Conservation (phyloP, 2,329 filamentous ascomycete species). For the Microcyclosporella mali region DNA sequence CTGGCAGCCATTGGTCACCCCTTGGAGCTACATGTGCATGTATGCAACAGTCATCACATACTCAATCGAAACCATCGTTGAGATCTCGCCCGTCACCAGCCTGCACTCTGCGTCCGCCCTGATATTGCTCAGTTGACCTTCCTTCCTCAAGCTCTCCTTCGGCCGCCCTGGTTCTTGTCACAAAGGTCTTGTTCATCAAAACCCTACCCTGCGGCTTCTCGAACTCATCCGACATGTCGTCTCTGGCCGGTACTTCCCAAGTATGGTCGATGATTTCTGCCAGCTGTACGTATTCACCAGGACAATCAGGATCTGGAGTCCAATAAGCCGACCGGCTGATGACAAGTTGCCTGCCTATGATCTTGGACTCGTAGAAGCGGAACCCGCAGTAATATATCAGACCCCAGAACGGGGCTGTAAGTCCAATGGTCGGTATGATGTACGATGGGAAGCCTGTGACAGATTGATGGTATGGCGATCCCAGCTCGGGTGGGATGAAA, state of each 20-base stretch:
- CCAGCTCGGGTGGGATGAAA: constrained; percentile 16
- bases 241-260: constrained; percentile 14
- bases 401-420: constrained; percentile 19
- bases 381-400: constrained; percentile 19
- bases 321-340: constrained; percentile 18
- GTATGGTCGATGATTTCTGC: constrained; percentile 20
- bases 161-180: no score
- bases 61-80: no score
- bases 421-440: constrained; percentile 20
- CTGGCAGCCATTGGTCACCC: no score
- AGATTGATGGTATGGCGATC: constrained; percentile 16
- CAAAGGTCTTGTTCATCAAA: no score
- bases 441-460: constrained; percentile 18
- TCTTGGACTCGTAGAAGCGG: constrained; percentile 12
- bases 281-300: constrained; percentile 17
- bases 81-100: no score
- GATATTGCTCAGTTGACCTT: no score
- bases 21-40: no score
- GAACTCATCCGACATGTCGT: constrained; percentile 12
- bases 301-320: constrained; percentile 13
- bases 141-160: no score
- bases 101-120: no score
- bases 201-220: constrained; percentile 1
- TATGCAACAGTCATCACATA: no score
- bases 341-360: constrained; percentile 14